Base-by-base conservation (phyloP, 129 eudicot genomes). In the Dittrichia graveolens region DNA sequence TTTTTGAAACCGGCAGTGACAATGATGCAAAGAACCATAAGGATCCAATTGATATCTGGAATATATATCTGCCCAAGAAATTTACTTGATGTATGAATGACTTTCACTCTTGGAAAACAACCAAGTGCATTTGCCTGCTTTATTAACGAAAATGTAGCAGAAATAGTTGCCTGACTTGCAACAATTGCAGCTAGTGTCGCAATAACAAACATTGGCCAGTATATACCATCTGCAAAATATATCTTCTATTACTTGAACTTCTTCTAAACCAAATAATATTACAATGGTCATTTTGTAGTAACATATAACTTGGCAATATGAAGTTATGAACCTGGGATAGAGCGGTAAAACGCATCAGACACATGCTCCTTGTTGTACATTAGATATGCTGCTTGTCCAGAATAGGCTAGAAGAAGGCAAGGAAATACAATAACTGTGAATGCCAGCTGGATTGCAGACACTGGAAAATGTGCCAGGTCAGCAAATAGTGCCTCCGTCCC, bases 401-500 rank as follows among this genome's bases (percentile, higher is more conserved):
- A 85, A 81, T 93, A 93, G 37, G 98, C 96, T 75, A 93, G 54
- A 75, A 93, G 96, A 85, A 93, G 98, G 79, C 95, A 87, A 10
- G 98, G 98, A 72, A 93, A 93, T 52, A 93, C 98, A 41, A 93
- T 65, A 6, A 79, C 82, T 9, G 98, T 93, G 61, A 93, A 93
- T 57, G 98, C 96, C 55, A 93, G 90, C 78, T 93, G 98, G 70
- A 93, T 63, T 61, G 98, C 98, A 5, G 91, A 74, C 47, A 93
- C 86, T 0, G 98, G 98, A 77, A 85, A 93, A 86, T 93, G 96
- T 13, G 89, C 95, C 69, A 93, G 92, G 83, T 93, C 98, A 62
- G 98, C 98, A 75, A 89, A 93, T 19, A 93, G 96, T 54, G 98
- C 98, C 80, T 93, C 98, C 4, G 92, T 87, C 67, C 98, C 98